Percentiles rank a stretch among this genome's conserved stretches.
Evolutionary conservation across 129 eudicot genomes (phyloP).

Genomic region (Chrysanthemum seticuspe): DNA sequence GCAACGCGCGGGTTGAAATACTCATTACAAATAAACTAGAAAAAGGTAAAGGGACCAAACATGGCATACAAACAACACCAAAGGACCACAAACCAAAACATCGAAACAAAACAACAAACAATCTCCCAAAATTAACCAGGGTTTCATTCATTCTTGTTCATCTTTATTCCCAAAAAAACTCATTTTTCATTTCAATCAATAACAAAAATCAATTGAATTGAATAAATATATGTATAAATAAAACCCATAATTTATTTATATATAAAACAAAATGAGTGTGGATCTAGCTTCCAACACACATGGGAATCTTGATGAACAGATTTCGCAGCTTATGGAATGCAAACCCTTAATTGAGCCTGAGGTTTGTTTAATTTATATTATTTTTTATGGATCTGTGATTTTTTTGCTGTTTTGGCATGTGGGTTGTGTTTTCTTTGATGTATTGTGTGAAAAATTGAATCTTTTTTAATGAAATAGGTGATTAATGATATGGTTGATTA

Average conservation of each 20-base stretch:
- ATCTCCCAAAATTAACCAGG: conserved; percentile 28
- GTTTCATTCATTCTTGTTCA: conserved; percentile 32
- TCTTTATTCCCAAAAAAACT: background rate
- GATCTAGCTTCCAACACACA: conserved; percentile 68
- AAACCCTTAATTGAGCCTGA: conserved; percentile 81
- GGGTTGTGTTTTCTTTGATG: too few species aligned
- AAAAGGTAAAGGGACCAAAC: background rate
- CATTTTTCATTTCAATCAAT: conserved; percentile 20
- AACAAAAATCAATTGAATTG: conserved; percentile 16
- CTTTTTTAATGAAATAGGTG: too few species aligned
- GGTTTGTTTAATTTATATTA: conserved; percentile 14
- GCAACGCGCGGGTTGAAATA: too few species aligned
- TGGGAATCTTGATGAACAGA: conserved; percentile 79
- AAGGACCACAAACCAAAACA: too few species aligned
- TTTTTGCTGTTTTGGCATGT: too few species aligned
- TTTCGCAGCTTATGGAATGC: conserved; percentile 93
- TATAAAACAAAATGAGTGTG: conserved; percentile 50
- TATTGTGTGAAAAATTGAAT: too few species aligned
- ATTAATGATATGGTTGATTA: too few species aligned
- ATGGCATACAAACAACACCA: background rate
- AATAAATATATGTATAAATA: conserved; percentile 21
- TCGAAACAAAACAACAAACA: conserved; percentile 30
- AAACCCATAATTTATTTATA: background rate
- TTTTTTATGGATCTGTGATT: background rate
- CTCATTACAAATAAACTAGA: background rate